Conservation (phyloP, 2,329 filamentous ascomycete species). For the Claviceps sp. region DNA sequence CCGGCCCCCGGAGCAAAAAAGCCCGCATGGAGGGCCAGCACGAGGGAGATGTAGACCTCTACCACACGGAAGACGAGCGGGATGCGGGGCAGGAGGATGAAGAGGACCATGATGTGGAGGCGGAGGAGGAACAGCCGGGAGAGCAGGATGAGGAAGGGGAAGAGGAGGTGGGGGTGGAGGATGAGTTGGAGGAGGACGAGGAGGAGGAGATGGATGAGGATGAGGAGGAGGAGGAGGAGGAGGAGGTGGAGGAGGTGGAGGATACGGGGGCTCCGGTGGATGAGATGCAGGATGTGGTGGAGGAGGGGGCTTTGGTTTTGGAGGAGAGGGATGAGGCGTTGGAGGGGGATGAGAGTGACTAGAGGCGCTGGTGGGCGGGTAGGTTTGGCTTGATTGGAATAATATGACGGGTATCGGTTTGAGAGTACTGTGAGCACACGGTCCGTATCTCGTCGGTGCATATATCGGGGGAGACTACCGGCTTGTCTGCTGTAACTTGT, state of each 20-base stretch:
- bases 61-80: constrained; percentile 15
- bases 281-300: constrained; percentile 38
- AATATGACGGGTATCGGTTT: too few species aligned
- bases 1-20: constrained; percentile 26
- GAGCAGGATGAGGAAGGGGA: constrained; percentile 26
- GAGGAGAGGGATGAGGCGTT: constrained; percentile 47
- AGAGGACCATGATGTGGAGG: constrained; percentile 29
- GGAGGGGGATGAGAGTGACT: constrained; percentile 49
- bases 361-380: neutral
- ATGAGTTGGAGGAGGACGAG: too few species aligned
- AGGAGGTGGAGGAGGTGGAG: constrained; percentile 26
- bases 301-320: constrained; percentile 30
- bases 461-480: too few species aligned
- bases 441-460: too few species aligned
- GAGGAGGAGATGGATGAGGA: constrained; percentile 33
- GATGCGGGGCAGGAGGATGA: constrained; percentile 31
- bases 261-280: constrained; percentile 25
- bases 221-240: constrained; percentile 27
- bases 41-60: constrained; percentile 17
- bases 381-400: too few species aligned
- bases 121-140: constrained; percentile 29
- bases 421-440: too few species aligned
- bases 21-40: constrained; percentile 25
- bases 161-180: constrained; percentile 27
- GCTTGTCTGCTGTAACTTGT: too few species aligned